A percentile compares a stretch with the other conserved stretches of the same genome.
These are phyloP conservation scores for Cadophora gregata DNA, from an alignment of 2,329 filamentous ascomycete genomes.

Conservation along the genomic window DNA sequence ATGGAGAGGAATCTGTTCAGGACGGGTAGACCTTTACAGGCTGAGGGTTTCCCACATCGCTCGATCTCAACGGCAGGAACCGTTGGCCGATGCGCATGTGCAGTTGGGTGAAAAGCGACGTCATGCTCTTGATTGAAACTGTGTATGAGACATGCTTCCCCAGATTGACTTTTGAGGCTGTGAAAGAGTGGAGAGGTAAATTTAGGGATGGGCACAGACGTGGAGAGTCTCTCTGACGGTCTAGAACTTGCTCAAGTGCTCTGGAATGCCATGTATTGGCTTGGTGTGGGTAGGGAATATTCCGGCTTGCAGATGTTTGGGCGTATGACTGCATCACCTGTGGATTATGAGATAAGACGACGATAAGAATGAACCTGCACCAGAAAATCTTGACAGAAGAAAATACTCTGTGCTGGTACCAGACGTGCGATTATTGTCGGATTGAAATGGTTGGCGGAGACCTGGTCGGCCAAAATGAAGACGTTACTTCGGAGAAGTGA, in stretches of 20 bases:
- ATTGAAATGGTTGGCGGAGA: not conserved
- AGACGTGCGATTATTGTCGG: not conserved
- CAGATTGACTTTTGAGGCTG: not conserved
- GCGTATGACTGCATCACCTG: not conserved
- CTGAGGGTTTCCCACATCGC: not conserved
- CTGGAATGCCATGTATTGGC: not conserved
- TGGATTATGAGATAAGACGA: conserved; percentile 1
- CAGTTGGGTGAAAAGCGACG: not conserved
- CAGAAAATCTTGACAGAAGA: not conserved
- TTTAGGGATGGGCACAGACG: not conserved
- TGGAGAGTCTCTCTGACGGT: not conserved
- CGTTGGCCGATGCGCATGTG: not conserved
- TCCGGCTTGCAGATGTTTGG: not conserved
- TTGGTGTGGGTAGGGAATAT: not conserved
- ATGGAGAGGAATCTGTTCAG: not conserved
- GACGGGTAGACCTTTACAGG: not conserved
- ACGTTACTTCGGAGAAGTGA: not conserved
- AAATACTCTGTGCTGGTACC: not conserved
- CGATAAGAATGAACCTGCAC: not conserved
- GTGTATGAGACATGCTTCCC: not conserved
- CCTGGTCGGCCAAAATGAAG: too few species aligned
- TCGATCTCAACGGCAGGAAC: not conserved
- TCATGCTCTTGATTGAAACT: not conserved
- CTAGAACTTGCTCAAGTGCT: not conserved
- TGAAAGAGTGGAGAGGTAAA: not conserved